Evolutionary conservation across 78 protist species (phyloP), one percentile per base, ranked within the genome.

Genomic region (Dictyostelium firmibasis): DNA sequence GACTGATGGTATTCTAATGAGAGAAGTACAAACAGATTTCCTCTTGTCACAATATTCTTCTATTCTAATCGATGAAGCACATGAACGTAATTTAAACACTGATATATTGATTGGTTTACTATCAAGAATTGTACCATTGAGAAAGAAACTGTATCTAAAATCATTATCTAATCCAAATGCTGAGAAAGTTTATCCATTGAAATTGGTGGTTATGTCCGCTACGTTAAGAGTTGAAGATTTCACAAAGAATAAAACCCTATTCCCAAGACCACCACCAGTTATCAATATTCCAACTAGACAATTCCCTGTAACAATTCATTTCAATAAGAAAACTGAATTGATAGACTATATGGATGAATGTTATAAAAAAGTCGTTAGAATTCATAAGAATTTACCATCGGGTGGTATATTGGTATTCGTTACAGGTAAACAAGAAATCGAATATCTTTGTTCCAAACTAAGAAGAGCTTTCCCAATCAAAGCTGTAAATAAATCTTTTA

Each of bases 61-160:
- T 2, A 92, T 99, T 75, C 33, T 99, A 27, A 13, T 99, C 27
- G 99, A 99, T 89, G 99, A 99, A 84, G 99, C 99, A 8, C 99
- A 99, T 83, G 99, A 98, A 92, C 76, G 99, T 41, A 89, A 74
- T 50, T 9, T 97, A 10, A 81, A 97, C 83, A 96, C 98, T 1
- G 99, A 99, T 91, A 62, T 99, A 4, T 91, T 99, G 43, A 89
- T 99, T 78, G 99, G 99, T 18, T 78, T 99, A 7, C 96, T 99
- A n/a, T 98, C 99, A 33, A 97, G 99, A 31, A 84, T 98, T 20
- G 99, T 99, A 10, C 97, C 92, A n/a, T 84, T 97, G n/a, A 94
- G 99, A 27, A 36, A 79, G 83, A 91, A 79, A 41, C 20, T 96
- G 4, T 76, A 33, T n/a, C 11, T 77, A 18, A 4, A 62, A n/a